A percentile compares a stretch with the other conserved stretches of the same genome.
Evolutionary conservation across 2,329 filamentous ascomycete genomes (phyloP).

Genomic region (Talaromyces sp.): DNA sequence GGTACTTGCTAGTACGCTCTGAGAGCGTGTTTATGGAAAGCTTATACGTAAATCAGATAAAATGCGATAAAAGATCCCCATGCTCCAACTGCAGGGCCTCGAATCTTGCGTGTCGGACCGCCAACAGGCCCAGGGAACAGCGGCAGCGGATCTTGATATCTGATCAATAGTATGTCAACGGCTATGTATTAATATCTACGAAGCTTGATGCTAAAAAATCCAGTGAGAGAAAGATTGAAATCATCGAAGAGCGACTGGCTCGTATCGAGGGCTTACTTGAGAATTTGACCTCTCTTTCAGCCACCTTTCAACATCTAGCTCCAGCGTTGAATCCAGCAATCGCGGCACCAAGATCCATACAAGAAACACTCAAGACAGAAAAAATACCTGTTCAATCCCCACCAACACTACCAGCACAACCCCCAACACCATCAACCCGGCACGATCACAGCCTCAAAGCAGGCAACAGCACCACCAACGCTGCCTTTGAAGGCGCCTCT

Average conservation of each 20-base stretch:
- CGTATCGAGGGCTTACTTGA: slow-evolving; percentile 49
- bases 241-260: slow-evolving; percentile 51
- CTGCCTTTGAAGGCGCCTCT: slow-evolving; percentile 51
- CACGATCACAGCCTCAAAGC: slow-evolving; percentile 18
- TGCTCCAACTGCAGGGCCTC: slow-evolving; percentile 44
- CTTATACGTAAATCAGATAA: slow-evolving; percentile 31
- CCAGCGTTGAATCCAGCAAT: slow-evolving; percentile 12
- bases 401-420: neutral
- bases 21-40: neutral
- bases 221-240: slow-evolving; percentile 55
- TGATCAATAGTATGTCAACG: slow-evolving; percentile 40
- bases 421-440: neutral
- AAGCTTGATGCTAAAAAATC: neutral
- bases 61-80: slow-evolving; percentile 43
- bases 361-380: slow-evolving; percentile 4
- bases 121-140: slow-evolving; percentile 38
- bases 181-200: neutral
- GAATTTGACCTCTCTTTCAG: slow-evolving; percentile 33
- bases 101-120: slow-evolving; percentile 39
- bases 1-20: neutral
- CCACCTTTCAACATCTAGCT: slow-evolving; percentile 25
- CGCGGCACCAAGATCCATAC: neutral
- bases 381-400: neutral
- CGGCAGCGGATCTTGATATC: slow-evolving; percentile 43
- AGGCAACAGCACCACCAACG: slow-evolving; percentile 18